phyloP scores from a whole-genome alignment of 768 basidiomycete species.

The Rhodosporidiobolus odoratus region DNA sequence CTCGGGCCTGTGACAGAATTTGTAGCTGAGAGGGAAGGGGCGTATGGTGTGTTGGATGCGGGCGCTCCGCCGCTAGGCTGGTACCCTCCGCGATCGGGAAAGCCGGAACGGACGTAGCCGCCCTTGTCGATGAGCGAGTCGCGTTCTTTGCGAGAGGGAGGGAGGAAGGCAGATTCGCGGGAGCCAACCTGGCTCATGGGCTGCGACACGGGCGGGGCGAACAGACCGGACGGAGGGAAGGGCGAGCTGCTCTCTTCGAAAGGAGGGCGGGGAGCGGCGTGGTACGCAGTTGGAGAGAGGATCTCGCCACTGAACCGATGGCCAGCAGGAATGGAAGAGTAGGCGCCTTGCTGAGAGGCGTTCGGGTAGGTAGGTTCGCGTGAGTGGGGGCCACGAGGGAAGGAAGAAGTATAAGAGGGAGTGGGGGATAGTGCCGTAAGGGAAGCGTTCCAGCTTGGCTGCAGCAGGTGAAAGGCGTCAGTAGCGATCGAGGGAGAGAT shows the following conservation, averaged over 20 bases:
- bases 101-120: not conserved
- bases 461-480: not conserved
- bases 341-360: not conserved
- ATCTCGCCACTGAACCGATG: not conserved
- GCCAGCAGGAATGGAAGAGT: not conserved
- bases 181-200: not conserved
- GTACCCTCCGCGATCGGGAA: too few relatives aligned
- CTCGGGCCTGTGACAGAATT: too few relatives aligned
- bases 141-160: not conserved
- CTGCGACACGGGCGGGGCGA: not conserved
- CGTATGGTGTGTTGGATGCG: too few relatives aligned
- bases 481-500: not conserved
- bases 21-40: too few relatives aligned
- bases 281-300: not conserved
- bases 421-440: not conserved
- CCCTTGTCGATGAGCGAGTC: not conserved
- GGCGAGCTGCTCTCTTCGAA: not conserved
- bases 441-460: constrained; percentile 26
- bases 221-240: not conserved
- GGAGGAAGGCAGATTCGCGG: not conserved
- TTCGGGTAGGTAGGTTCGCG: not conserved
- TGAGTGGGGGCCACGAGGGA: not conserved
- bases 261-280: not conserved
- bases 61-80: too few relatives aligned
- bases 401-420: not conserved